These are phyloP conservation scores for Cunninghamia lanceolata DNA, from an alignment of 75 land plant genomes.

Conservation along the genomic window DNA sequence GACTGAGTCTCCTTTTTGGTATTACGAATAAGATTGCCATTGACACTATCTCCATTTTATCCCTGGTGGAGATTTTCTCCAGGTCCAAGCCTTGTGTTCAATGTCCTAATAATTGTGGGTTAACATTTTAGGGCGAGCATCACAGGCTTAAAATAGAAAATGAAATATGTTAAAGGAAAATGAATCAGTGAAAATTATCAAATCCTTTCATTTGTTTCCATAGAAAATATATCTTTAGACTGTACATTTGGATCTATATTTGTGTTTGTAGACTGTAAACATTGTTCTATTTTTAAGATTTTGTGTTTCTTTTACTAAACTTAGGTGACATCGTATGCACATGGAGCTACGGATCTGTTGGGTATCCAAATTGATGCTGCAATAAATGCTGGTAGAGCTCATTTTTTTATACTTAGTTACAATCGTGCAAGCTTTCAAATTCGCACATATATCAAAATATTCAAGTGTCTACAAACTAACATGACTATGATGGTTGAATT, in stretches of 20 bases:
- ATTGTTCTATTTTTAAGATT: neutral
- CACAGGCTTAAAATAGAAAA: neutral
- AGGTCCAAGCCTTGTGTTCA: neutral
- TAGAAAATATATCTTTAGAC: neutral
- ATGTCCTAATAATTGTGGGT: neutral
- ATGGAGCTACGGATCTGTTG: constrained; percentile 88
- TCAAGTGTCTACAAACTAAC: neutral
- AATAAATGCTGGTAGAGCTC: constrained; percentile 77
- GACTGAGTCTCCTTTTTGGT: neutral
- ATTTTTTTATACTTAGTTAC: neutral
- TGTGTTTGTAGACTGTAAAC: neutral
- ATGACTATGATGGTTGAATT: neutral
- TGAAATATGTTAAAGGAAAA: neutral
- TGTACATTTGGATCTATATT: neutral
- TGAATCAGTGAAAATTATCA: neutral
- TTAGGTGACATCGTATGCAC: constrained; percentile 96
- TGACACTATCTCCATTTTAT: neutral
- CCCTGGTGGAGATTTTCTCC: neutral
- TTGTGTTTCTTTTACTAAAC: neutral
- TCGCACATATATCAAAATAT: neutral
- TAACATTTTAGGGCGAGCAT: neutral
- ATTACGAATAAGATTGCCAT: neutral
- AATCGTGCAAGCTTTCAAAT: neutral
- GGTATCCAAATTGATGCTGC: constrained; percentile 99
- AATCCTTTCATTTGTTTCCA: neutral